Evolutionary conservation across 1,284 basidiomycete species (phyloP), one percentile per base, ranked within the genome.

Genomic region (Microbotryomycetes sp.): DNA sequence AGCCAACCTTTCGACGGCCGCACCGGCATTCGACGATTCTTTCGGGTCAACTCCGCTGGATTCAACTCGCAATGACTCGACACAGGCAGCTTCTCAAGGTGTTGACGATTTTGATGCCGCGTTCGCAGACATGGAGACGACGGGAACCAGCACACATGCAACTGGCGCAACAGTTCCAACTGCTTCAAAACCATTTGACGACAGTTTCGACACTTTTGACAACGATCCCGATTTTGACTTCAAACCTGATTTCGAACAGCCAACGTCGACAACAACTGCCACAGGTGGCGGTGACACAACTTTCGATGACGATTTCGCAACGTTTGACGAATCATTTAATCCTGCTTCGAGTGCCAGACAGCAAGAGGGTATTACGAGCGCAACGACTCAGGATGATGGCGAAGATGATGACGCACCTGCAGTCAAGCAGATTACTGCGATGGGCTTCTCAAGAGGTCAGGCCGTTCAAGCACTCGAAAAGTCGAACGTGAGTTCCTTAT

Each of bases 371-470:
- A 15, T 54, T 30, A 9, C 30, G 52, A 49, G 14, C 14, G 12
- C 45, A 28, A 52, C 12, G 30, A n/a, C 47, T 29, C 14, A 51
- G 3, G 51, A 54, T 7, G n/a, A n/a, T n/a, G 69, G 62, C 3
- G 29, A 48, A 6, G 85, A 85, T 30, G 87, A 88, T 64, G 89
- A 91, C 66, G 83, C 86, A 19, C 84, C 86, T 66, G 77, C 83
- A 0, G 86, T 92, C 32, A 89, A 87, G 73, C 84, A 86, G 69
- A 77, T 92, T 49, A 82, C 82, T 53, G 81, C 80, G 30, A 91
- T 92, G 88, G 89, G 89, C 45, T 92, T 92, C 79, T 85, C 81
- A 69, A 82, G 89, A 53, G 76, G 79, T n/a, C 84, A 89, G 73
- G 86, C 87, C 0, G 81, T 92, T 6, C 79, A 79, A 28, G 87